A percentile compares a stretch with the other conserved stretches of the same genome.
These are phyloP conservation scores for Meyerozyma athensensis DNA, from an alignment of 1,139 yeast genomes.

Conservation along the genomic window DNA sequence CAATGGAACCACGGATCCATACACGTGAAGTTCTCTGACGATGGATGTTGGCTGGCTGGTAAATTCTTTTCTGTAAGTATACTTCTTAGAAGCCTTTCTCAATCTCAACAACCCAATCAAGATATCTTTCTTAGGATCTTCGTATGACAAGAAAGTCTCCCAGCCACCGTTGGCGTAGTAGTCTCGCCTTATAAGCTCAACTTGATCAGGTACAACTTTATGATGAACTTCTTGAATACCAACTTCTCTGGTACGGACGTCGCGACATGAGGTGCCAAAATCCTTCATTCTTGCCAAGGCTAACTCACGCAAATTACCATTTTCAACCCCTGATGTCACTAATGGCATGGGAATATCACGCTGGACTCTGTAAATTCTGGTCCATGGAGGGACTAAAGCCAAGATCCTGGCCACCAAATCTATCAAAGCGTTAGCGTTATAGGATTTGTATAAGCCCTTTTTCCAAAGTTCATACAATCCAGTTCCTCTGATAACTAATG, in stretches of 20 bases:
- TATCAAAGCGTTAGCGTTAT: conserved; percentile 89
- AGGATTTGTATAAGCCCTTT: conserved; percentile 88
- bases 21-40: conserved; percentile 93
- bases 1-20: conserved; percentile 95
- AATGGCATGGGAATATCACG: conserved; percentile 99
- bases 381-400: conserved; percentile 99
- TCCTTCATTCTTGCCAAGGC: conserved; percentile 98
- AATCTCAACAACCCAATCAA: conserved; percentile 85
- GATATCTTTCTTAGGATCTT: conserved; percentile 96
- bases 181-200: conserved; percentile 90
- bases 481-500: conserved; percentile 94
- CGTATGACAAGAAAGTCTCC: conserved; percentile 96
- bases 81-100: conserved; percentile 83
- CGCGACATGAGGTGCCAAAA: conserved; percentile 93
- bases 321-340: conserved; percentile 96
- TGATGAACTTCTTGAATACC: conserved; percentile 98
- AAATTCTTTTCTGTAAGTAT: conserved; percentile 88
- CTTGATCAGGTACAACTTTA: conserved; percentile 95
- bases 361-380: conserved; percentile 96
- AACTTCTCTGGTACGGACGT: conserved; percentile 97
- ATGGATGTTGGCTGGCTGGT: conserved; percentile 81
- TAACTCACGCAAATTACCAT: conserved; percentile 91
- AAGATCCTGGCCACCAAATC: conserved; percentile 92
- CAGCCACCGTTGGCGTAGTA: conserved; percentile 98
- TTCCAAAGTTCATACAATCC: conserved; percentile 98